Evolutionary conservation across 2,329 filamentous ascomycete genomes (phyloP).

Genomic region (Tolypocladium tropicale): DNA sequence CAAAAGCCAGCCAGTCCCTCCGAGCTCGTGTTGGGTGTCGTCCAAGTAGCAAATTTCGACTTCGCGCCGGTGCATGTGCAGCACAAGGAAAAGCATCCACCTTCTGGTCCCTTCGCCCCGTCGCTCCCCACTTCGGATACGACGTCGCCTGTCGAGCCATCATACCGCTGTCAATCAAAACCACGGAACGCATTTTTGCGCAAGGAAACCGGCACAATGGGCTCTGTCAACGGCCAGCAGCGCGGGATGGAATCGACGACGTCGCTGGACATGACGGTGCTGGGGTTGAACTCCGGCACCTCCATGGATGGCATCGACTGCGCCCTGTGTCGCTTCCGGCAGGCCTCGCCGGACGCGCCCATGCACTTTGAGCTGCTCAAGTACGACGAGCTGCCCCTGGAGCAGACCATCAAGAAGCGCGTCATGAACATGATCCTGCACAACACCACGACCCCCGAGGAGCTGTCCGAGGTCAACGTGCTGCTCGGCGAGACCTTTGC

Average conservation of each 20-base stretch:
- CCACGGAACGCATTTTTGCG: not conserved
- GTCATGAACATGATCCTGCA: constrained; percentile 47
- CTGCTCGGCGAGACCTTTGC: constrained; percentile 47
- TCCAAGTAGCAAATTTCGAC: too few species aligned
- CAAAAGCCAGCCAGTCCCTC: not conserved
- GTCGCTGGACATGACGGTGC: constrained; percentile 37
- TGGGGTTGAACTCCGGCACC: constrained; percentile 40
- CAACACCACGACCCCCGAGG: constrained; percentile 40
- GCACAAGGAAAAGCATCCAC: not conserved
- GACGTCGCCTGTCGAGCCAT: not conserved
- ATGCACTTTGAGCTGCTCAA: constrained; percentile 48
- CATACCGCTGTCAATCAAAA: not conserved
- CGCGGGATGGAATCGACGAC: constrained; percentile 5
- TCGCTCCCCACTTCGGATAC: not conserved
- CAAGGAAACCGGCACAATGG: not conserved
- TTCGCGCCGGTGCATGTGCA: too few species aligned
- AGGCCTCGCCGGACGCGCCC: constrained; percentile 37
- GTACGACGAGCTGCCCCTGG: constrained; percentile 46
- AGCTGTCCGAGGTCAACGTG: constrained; percentile 46
- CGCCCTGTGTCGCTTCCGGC: constrained; percentile 44
- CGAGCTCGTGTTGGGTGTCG: not conserved
- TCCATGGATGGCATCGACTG: constrained; percentile 49
- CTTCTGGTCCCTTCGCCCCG: not conserved
- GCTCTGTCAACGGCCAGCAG: not conserved
- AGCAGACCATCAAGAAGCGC: constrained; percentile 41